These are phyloP conservation scores for Cryptosporidium tyzzeri DNA, from an alignment of 169 alveolate species.

Conservation along the genomic window DNA sequence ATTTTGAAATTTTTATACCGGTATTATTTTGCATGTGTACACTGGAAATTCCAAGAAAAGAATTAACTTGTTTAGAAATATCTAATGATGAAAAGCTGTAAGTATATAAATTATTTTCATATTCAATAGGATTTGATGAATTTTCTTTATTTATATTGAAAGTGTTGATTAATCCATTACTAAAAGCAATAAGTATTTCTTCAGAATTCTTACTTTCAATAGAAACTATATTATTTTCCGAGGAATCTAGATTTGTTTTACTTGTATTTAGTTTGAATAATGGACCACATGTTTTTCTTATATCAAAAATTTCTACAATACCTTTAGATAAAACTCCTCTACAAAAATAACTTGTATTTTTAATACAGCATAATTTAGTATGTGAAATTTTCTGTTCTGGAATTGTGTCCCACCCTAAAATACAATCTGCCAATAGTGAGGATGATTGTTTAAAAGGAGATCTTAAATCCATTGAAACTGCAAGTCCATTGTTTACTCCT, in stretches of 20 bases:
- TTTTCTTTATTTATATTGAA: neutral
- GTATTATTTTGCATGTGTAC: constrained; percentile 8
- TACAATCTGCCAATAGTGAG: constrained; percentile 51
- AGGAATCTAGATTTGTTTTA: neutral
- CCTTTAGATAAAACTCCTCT: constrained; percentile 36
- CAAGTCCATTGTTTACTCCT: constrained; percentile 59
- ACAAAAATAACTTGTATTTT: constrained; percentile 33
- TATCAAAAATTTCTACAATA: constrained; percentile 48
- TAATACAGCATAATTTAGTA: constrained; percentile 24
- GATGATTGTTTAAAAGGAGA: constrained; percentile 57
- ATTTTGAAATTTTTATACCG: constrained; percentile 37
- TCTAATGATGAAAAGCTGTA: constrained; percentile 34
- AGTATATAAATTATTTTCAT: neutral
- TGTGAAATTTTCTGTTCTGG: neutral
- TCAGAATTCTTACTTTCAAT: constrained; percentile 33
- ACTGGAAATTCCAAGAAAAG: constrained; percentile 36
- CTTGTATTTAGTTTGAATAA: constrained; percentile 17
- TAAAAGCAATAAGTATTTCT: constrained; percentile 18
- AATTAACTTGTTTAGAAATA: neutral
- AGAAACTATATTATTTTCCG: constrained; percentile 7
- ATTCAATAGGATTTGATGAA: neutral
- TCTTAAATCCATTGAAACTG: constrained; percentile 65
- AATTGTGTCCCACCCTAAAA: constrained; percentile 49
- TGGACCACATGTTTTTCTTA: constrained; percentile 65
- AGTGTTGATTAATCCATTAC: constrained; percentile 5